These are phyloP conservation scores for Aspergillus tubingensis DNA, from an alignment of 2,329 filamentous ascomycete genomes.

Conservation along the genomic window DNA sequence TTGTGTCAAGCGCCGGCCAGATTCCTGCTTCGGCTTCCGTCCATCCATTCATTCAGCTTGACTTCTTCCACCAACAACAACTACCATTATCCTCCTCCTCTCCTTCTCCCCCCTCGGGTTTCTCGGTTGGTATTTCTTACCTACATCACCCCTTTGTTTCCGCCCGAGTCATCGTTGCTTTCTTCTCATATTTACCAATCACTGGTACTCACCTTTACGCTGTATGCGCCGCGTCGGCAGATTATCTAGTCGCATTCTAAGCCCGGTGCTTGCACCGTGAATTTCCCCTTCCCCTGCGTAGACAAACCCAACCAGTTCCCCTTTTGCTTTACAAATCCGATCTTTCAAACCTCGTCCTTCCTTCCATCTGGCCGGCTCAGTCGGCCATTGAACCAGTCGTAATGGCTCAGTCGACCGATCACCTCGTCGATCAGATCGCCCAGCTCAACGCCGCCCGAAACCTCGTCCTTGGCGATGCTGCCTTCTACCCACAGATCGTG, in stretches of 20 bases:
- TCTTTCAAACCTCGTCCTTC: slow-evolving; percentile 3
- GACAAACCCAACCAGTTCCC: slow-evolving; percentile 1
- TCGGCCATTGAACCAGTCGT: slow-evolving; percentile 25
- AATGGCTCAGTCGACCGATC: slow-evolving; percentile 59
- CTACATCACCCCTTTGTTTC: neutral
- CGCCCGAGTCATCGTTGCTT: neutral
- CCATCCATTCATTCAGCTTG: slow-evolving; percentile 5
- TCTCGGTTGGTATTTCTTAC: neutral
- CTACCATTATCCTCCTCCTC: neutral
- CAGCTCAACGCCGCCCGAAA: slow-evolving; percentile 90
- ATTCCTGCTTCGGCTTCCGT: neutral
- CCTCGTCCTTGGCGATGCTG: slow-evolving; percentile 81
- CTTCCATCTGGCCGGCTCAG: slow-evolving; percentile 1
- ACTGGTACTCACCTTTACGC: slow-evolving; percentile 8
- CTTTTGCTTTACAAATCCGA: neutral
- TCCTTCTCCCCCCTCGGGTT: neutral
- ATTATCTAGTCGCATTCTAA: slow-evolving; percentile 12
- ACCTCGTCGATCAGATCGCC: slow-evolving; percentile 73
- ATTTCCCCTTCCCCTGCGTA: slow-evolving; percentile 14
- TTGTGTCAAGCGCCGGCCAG: neutral
- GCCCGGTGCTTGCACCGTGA: slow-evolving; percentile 8
- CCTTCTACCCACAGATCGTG: slow-evolving; percentile 88
- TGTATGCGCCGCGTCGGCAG: slow-evolving; percentile 12
- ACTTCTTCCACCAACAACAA: neutral
- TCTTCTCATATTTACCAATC: neutral